phyloP scores from a whole-genome alignment of 2,329 filamentous ascomycete genomes.

The Penicillium olsonii region DNA sequence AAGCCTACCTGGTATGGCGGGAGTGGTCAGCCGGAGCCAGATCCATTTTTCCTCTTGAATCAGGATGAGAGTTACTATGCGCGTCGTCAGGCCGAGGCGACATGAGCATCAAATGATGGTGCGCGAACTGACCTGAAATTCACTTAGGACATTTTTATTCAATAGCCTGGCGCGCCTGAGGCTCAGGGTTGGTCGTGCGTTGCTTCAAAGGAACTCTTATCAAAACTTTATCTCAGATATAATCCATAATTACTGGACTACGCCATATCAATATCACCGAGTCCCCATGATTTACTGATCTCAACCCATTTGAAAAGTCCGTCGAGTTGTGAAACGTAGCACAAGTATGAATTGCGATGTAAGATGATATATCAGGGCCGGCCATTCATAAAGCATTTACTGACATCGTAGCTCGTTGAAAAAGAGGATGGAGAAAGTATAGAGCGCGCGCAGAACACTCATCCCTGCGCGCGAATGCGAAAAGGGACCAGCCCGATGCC shows the following conservation, averaged over 20 bases:
- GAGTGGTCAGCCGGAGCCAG: slow-evolving; percentile 34
- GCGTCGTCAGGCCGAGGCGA: background rate
- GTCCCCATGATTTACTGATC: no score
- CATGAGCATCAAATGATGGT: background rate
- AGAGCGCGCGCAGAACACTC: no score
- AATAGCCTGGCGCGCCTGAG: no score
- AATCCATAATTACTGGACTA: no score
- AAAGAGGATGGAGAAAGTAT: slow-evolving; percentile 1
- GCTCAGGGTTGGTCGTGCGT: no score
- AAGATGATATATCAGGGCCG: background rate
- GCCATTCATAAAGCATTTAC: slow-evolving; percentile 13
- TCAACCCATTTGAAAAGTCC: no score
- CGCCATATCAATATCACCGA: no score
- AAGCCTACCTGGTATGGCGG: slow-evolving; percentile 39
- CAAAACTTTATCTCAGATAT: no score
- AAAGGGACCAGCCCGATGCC: background rate
- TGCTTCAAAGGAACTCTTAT: no score
- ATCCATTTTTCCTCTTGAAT: slow-evolving; percentile 35
- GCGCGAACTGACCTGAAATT: no score
- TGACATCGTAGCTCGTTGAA: background rate
- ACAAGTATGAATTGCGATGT: background rate
- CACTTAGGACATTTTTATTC: no score
- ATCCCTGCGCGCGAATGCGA: no score
- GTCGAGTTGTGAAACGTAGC: background rate
- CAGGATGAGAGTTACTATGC: slow-evolving; percentile 34